Conservation (phyloP, 78 protist genomes). For the Dictyostelium discoideum region DNA sequence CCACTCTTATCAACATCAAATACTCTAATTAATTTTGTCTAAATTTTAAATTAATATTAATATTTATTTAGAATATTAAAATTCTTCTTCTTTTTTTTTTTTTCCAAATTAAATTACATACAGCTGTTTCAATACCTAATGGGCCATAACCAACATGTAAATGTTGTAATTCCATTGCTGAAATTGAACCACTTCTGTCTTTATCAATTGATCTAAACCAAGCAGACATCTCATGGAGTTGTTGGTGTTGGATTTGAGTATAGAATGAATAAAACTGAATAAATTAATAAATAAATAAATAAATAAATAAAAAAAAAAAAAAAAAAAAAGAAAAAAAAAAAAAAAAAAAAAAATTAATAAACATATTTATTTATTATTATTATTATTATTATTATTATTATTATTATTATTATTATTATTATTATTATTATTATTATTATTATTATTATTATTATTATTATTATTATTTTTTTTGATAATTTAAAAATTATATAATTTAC, state of each 20-base stretch:
- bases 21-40: conserved; percentile 30
- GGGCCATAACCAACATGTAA: conserved; percentile 38
- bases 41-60: too few species aligned
- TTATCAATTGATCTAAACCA: conserved; percentile 37
- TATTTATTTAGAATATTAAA: too few species aligned
- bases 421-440: too few species aligned
- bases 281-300: too few species aligned
- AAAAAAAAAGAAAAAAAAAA: not conserved
- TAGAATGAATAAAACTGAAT: conserved; percentile 3
- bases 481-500: not conserved
- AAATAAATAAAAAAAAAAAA: not conserved
- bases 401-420: too few species aligned
- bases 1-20: conserved; percentile 35
- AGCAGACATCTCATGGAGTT: conserved; percentile 4
- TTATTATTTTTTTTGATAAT: too few species aligned
- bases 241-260: conserved; percentile 9
- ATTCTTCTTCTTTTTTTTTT: too few species aligned
- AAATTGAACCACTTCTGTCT: conserved; percentile 39
- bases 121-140: conserved; percentile 65
- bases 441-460: too few species aligned
- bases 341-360: not conserved
- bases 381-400: not conserved
- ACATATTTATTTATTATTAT: not conserved
- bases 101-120: too few species aligned
- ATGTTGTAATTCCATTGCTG: conserved; percentile 4